Base-by-base conservation (phyloP, 495 filamentous ascomycete species). In the Annulohypoxylon maeteangense region DNA sequence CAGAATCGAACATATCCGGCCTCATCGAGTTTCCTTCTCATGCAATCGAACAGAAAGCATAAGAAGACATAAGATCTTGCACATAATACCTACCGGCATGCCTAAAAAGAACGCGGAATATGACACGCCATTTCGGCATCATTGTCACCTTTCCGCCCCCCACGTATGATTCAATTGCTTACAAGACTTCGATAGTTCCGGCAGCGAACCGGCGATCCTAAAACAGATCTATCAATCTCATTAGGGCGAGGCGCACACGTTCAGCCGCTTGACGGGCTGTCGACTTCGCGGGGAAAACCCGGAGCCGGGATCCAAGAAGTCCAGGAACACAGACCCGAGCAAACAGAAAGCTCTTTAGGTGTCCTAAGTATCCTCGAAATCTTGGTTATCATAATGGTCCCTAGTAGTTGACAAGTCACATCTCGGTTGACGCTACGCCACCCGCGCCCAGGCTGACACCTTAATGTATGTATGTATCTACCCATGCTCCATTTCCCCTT, bases 251-350 rank as follows among this genome's bases (percentile, higher is more conserved):
- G 56, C 62, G 65, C 47, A 16, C 32, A 57, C 63, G 31, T 72
- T 70, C 61, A 68, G 69, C 72, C 65, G 68, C 72, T 73, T 45
- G 62, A 73, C 48, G 62, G 70, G 70, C 65, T 69, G 44, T n/a
- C 50, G 51, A 57, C 70, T 66, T 70, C 74, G 67, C 73, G 74
- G 75, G 68, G 71, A 67, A 74, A 60, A 61, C 75, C 75, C 70
- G 74, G 60, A 74, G 67, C 68, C 56, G 55, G 70, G 74, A 64
- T 72, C 54, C 42, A 67, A 68, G 58, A 51, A 62, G 59, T 68
- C 63, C 29, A 70, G 58, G 62, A 70, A 68, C 74, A 56, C 16
- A 66, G 67, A 31, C 31, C 66, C 71, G 67, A 74, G 66, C 74
- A 78, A 78, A 78, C 75, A 64, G 63, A 45, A 31, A n/a, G 23